Conservation (phyloP, 2,329 filamentous ascomycete species). For the Trichophyton simii region DNA sequence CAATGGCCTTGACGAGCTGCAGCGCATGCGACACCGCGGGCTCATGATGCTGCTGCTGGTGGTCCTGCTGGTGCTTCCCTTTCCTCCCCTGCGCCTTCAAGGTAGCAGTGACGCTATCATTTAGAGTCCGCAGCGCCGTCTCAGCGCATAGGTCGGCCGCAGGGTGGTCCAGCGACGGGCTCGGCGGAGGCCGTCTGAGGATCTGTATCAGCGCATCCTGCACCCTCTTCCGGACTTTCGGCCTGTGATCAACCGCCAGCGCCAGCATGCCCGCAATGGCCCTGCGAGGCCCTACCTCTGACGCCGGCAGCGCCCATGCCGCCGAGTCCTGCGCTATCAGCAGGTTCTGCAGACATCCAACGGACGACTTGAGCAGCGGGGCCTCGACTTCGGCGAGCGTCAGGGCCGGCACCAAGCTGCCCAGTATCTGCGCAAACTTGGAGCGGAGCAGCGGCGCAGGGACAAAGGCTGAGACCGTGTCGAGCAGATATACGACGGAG, state of each 20-base stretch:
- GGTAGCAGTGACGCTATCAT: constrained; percentile 54
- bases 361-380: constrained; percentile 70
- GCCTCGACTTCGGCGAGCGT: constrained; percentile 72
- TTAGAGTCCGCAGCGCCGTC: constrained; percentile 68
- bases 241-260: constrained; percentile 72
- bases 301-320: constrained; percentile 76
- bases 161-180: constrained; percentile 84
- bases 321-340: constrained; percentile 75
- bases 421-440: constrained; percentile 90
- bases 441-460: constrained; percentile 77
- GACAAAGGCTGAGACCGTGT: constrained; percentile 74
- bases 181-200: constrained; percentile 73
- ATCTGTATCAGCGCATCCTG: constrained; percentile 79
- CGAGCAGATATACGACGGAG: constrained; percentile 88
- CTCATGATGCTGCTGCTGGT: constrained; percentile 49
- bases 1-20: constrained; percentile 82
- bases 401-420: constrained; percentile 71
- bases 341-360: constrained; percentile 87
- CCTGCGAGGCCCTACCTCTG: constrained; percentile 71
- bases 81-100: constrained; percentile 65
- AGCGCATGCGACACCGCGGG: constrained; percentile 81
- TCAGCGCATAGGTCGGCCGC: constrained; percentile 94
- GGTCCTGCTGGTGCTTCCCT: constrained; percentile 26
- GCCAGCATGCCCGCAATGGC: constrained; percentile 77
- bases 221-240: constrained; percentile 87